Percentiles rank a stretch among this genome's conserved stretches.
Conservation (phyloP, 441 rosid genomes). For the Viola pubescens region DNA sequence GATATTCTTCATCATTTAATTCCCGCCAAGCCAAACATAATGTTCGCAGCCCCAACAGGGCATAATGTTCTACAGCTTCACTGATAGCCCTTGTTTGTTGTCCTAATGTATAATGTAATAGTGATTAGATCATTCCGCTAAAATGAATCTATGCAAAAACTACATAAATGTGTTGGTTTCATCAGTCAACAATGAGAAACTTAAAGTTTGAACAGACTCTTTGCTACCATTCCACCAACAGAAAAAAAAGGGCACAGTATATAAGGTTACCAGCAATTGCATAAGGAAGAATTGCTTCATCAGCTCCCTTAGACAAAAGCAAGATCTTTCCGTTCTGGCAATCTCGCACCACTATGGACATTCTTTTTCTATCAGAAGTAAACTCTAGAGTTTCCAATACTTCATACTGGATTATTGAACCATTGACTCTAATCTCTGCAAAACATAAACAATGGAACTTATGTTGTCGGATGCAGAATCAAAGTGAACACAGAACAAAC, state of each 20-base stretch:
- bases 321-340: constrained; percentile 61
- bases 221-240: background rate
- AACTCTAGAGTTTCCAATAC: constrained; percentile 87
- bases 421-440: constrained; percentile 76
- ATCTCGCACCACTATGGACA: constrained; percentile 91
- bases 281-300: constrained; percentile 87
- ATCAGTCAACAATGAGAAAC: background rate
- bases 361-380: constrained; percentile 97
- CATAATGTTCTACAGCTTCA: constrained; percentile 92
- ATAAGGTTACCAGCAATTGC: constrained; percentile 57
- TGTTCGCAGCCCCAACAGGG: constrained; percentile 89
- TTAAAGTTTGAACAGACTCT: background rate
- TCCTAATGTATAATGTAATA: constrained; percentile 36
- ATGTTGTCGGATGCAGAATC: constrained; percentile 11
- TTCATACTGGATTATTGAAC: constrained; percentile 55
- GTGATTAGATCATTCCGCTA: background rate
- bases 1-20: constrained; percentile 76
- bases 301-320: constrained; percentile 96
- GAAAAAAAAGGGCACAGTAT: constrained; percentile 14
- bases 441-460: constrained; percentile 18
- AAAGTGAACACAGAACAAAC: constrained; percentile 14
- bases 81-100: constrained; percentile 74
- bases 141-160: background rate
- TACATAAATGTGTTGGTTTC: background rate
- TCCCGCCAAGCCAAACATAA: constrained; percentile 98